Evolutionary conservation across 176 grass and related monocot genomes (phyloP), one percentile per base, ranked within the genome.

Genomic region (Neostapfia colusana): DNA sequence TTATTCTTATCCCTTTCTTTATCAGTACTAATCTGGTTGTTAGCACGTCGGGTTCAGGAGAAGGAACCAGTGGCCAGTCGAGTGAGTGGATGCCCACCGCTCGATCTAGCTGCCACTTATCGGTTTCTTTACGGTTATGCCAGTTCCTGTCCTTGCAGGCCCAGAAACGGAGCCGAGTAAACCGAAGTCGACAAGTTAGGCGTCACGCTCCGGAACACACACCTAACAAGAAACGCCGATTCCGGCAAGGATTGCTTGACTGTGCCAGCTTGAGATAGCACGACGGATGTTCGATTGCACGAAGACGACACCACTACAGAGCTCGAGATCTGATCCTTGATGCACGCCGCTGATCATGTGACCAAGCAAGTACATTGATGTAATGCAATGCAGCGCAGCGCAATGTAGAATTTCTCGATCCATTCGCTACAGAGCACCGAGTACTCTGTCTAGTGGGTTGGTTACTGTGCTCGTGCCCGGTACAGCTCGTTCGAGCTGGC

Each of bases 41-140:
- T 84, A 63, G 69, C 75, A 75, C 68, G 86, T 84, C 86, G 3
- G 63, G 69, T 74, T 88, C 75, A 62, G n/a, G 23, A 37, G 45
- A 49, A 40, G 23, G 53, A 54, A 55, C 62, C 73, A 69, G 76
- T 56, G 80, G 43, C 28, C 68, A 69, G 75, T 23, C 23, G 43
- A 79, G 74, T 11, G 28, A 67, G 80, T 69, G 86, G 80, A 63
- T 25, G 69, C 49, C 62, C 75, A 45, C 74, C 34, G 85, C 80
- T 74, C 41, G 25, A 62, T 74, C 34, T 25, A 74, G 74, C 85
- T 15, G 42, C 39, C 11, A 50, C 74, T 63, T 84, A 62, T 53
- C 14, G 77, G 77, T 44, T 78, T 81, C 49, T 24, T 18, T 24
- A 75, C 35, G 15, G 48, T 20, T 48, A 53, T 9, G 70, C 5